Evolutionary conservation across 2,329 filamentous ascomycete species (phyloP), one percentile per base, ranked within the genome.

Genomic region (Xylariales sp.): DNA sequence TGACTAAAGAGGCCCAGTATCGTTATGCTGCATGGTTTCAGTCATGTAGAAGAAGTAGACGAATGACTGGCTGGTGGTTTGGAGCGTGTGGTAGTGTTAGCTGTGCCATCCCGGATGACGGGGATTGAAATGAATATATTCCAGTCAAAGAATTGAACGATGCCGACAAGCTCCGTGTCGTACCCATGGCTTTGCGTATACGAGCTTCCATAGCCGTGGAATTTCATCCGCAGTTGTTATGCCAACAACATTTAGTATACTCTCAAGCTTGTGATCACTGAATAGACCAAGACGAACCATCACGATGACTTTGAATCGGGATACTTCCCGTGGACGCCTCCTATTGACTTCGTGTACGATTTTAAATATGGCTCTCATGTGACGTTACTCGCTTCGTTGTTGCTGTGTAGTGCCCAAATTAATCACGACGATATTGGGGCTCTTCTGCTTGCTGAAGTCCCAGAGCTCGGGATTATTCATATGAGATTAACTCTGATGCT

Each of bases 41-140:
- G 69, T 75, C 1, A 74, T 80, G 51, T 80, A 76, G 60, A 82
- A 82, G 49, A 78, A 78, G 51, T 79, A 71, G 21, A 82, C 73
- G 40, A 78, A 81, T 0, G 68, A 66, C 43, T 68, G 51, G 27
- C 52, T 53, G 10, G 54, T 52, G 16, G 44, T 54, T 40, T 61
- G 48, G 2, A 59, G 56, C 3, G 43, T 53, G 18, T 59, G 2
- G 57, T 66, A 16, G 53, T 61, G 39, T 68, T 65, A 14, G 57
- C 66, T 20, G 59, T 55, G 9, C 58, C 65, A 43, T 71, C 61
- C 55, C 65, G 71, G 8, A 62, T 54, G 7, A 56, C 46, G 0
- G 67, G 65, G 19, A 62, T 60, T 4, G 50, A 51, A 15, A 73
- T 58, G 46, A 70, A 72, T 12, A 55, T 50, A 3, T 58, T 51